Evolutionary conservation across 2,329 filamentous ascomycete genomes (phyloP).

Genomic region (Waltergamsia citrina): DNA sequence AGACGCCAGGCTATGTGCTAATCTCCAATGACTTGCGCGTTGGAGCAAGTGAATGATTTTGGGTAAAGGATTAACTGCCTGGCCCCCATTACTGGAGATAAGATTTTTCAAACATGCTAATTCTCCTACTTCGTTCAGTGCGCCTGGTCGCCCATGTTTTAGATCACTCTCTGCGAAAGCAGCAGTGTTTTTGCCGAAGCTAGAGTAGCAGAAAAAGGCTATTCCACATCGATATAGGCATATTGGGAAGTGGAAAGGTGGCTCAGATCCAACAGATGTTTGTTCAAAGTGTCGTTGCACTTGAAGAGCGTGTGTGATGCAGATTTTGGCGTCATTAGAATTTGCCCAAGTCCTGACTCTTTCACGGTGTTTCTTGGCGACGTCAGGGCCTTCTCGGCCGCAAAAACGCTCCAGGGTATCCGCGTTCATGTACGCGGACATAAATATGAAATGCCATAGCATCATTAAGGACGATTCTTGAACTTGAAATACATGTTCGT

Average conservation of each 20-base stretch:
- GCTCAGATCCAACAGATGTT: constrained; percentile 3
- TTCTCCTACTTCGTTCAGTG: background rate
- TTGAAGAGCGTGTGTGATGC: constrained; percentile 4
- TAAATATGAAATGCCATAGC: constrained; percentile 6
- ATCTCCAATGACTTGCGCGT: background rate
- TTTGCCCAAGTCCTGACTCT: background rate
- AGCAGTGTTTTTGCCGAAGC: background rate
- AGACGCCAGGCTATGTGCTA: constrained; percentile 1
- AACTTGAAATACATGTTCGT: background rate
- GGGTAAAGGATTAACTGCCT: background rate
- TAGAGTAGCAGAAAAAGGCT: constrained; percentile 1
- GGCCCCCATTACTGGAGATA: background rate
- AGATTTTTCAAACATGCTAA: background rate
- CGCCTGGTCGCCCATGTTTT: background rate
- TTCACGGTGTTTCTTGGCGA: background rate
- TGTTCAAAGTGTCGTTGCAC: constrained; percentile 3
- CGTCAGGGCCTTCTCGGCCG: constrained; percentile 3
- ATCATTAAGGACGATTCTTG: constrained; percentile 1
- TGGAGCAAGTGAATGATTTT: constrained; percentile 1
- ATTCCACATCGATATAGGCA: constrained; percentile 2
- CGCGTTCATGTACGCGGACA: constrained; percentile 1
- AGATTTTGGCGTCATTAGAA: background rate
- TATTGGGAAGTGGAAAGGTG: constrained; percentile 2
- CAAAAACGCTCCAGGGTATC: constrained; percentile 3
- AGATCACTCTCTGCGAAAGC: background rate